A percentile compares a stretch with the other conserved stretches of the same genome.
Evolutionary conservation across 768 basidiomycete genomes (phyloP).

Genomic region (Leccinum obscurum): DNA sequence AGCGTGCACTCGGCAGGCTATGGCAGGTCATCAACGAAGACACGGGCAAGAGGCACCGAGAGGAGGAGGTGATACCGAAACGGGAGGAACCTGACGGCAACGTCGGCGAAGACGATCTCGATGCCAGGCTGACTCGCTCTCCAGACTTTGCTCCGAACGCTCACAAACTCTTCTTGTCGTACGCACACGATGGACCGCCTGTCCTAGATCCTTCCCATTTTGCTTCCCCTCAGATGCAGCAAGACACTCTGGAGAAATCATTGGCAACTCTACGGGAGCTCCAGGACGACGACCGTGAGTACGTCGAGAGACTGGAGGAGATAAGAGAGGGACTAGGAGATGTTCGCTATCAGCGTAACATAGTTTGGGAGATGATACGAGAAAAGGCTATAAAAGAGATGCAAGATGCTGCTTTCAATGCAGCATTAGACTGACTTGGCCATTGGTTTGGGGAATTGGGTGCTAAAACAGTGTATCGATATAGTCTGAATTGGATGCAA

Average conservation of each 20-base stretch:
- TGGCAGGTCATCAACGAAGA: slow-evolving; percentile 84
- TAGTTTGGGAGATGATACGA: slow-evolving; percentile 76
- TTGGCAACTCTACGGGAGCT: slow-evolving; percentile 73
- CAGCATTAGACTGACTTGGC: slow-evolving; percentile 26
- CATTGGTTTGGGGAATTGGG: background rate
- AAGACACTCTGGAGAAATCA: slow-evolving; percentile 72
- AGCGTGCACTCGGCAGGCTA: slow-evolving; percentile 71
- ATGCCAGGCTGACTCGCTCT: slow-evolving; percentile 52
- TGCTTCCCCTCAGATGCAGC: slow-evolving; percentile 61
- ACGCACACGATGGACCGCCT: slow-evolving; percentile 45
- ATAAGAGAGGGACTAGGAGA: slow-evolving; percentile 81
- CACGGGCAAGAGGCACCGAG: slow-evolving; percentile 40
- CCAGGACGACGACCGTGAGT: slow-evolving; percentile 85
- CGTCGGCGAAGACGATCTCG: slow-evolving; percentile 37
- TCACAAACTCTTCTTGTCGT: slow-evolving; percentile 67
- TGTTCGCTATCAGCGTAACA: slow-evolving; percentile 65
- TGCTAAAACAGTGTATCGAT: slow-evolving; percentile 6
- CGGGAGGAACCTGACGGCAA: slow-evolving; percentile 68
- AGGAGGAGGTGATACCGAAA: slow-evolving; percentile 57
- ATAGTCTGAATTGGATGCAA: background rate
- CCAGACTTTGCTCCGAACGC: slow-evolving; percentile 66
- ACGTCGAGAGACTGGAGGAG: slow-evolving; percentile 81
- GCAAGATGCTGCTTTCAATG: slow-evolving; percentile 58
- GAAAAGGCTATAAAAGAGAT: slow-evolving; percentile 74
- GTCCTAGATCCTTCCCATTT: slow-evolving; percentile 64